Conservation (phyloP, 768 basidiomycete species). For the Rickenella mellea region DNA sequence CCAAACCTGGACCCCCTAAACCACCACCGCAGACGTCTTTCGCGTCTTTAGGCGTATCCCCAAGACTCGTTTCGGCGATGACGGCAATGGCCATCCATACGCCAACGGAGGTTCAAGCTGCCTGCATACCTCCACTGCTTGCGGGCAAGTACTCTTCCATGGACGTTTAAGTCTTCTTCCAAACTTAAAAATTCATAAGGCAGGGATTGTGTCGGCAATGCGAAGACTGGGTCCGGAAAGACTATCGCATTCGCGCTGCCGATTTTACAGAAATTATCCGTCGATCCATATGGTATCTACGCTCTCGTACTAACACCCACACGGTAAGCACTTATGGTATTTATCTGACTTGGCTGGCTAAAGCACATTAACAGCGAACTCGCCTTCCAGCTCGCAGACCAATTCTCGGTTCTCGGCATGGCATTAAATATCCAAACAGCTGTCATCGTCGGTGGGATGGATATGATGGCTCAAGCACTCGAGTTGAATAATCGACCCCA, state of each 20-base stretch:
- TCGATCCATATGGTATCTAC: constrained; percentile 92
- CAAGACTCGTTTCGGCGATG: constrained; percentile 54
- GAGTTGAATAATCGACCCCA: constrained; percentile 83
- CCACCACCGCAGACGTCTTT: constrained; percentile 29
- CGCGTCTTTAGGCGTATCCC: constrained; percentile 47
- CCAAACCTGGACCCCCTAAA: constrained; percentile 4
- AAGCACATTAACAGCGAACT: constrained; percentile 73
- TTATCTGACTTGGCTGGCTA: background rate
- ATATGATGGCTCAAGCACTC: constrained; percentile 90
- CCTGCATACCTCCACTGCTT: constrained; percentile 84
- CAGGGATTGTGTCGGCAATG: constrained; percentile 93
- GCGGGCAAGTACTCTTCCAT: constrained; percentile 39
- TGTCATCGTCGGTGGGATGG: constrained; percentile 96
- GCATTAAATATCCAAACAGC: constrained; percentile 75
- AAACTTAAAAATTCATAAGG: constrained; percentile 34
- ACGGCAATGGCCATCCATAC: constrained; percentile 72
- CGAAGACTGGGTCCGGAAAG: constrained; percentile 97
- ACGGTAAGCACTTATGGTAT: constrained; percentile 41
- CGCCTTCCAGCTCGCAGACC: constrained; percentile 95
- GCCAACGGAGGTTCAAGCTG: constrained; percentile 84
- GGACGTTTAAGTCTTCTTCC: no score
- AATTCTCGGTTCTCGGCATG: constrained; percentile 84
- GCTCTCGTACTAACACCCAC: constrained; percentile 93
- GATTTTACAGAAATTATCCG: constrained; percentile 78
- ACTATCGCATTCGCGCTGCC: constrained; percentile 96